phyloP scores from a whole-genome alignment of 1,139 yeast species.

The Saccharomyces hybrid region DNA sequence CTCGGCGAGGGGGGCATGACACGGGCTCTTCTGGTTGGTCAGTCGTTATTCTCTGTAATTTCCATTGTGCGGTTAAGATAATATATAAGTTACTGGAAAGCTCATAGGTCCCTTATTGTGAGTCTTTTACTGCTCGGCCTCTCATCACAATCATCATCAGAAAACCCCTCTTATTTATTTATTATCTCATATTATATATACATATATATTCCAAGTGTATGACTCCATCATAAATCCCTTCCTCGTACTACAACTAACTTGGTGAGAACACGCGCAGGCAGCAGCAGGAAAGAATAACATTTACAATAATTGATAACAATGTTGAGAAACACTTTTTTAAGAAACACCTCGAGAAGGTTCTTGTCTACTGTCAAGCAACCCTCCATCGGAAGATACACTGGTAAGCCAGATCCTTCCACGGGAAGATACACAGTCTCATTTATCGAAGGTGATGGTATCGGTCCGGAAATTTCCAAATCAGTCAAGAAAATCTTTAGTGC shows the following conservation, averaged over 20 bases:
- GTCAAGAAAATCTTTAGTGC: constrained; percentile 88
- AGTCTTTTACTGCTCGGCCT: background rate
- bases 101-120: background rate
- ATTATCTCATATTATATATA: background rate
- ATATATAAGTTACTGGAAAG: background rate
- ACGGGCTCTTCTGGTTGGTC: background rate
- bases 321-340: constrained; percentile 3
- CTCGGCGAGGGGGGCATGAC: constrained; percentile 4
- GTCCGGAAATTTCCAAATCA: constrained; percentile 88
- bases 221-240: background rate
- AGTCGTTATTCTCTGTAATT: background rate
- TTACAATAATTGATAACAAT: background rate
- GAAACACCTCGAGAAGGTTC: constrained; percentile 1
- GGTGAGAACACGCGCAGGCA: background rate
- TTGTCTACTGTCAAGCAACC: constrained; percentile 7
- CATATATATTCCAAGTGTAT: background rate
- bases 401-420: constrained; percentile 34
- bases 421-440: constrained; percentile 88
- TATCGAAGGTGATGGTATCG: constrained; percentile 98
- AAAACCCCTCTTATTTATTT: constrained; percentile 11
- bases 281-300: background rate
- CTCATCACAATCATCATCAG: constrained; percentile 4
- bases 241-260: background rate
- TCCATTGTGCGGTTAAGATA: background rate
- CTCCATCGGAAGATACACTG: constrained; percentile 25